Conservation (phyloP, 73 alveolate species). For the Tetrahymena elliotti region DNA sequence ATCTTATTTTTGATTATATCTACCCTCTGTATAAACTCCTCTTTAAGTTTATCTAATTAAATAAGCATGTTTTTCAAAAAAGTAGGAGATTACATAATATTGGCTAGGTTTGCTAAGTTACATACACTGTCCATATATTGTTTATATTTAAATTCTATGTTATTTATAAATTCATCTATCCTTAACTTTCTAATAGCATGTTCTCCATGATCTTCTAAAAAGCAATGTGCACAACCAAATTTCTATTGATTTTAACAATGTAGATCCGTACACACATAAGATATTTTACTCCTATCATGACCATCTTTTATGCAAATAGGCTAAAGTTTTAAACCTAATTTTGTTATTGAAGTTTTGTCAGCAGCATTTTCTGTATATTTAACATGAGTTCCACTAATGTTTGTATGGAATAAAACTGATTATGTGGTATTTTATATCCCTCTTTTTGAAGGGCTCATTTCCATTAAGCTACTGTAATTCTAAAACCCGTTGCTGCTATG, state of each 20-base stretch:
- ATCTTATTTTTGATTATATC: background rate
- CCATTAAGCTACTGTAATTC: background rate
- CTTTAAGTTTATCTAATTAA: background rate
- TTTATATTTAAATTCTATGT: background rate
- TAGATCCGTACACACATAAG: background rate
- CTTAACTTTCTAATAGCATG: background rate
- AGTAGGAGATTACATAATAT: background rate
- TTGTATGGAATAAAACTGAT: background rate
- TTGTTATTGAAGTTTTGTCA: background rate
- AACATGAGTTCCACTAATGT: background rate
- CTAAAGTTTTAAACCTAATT: background rate
- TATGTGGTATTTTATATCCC: background rate
- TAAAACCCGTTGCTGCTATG: background rate
- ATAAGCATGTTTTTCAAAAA: background rate
- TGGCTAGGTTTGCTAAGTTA: background rate
- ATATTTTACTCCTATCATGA: background rate
- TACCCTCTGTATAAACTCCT: background rate
- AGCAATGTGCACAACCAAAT: background rate
- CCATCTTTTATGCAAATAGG: background rate
- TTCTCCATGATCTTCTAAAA: background rate
- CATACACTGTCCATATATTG: background rate
- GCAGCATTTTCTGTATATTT: background rate
- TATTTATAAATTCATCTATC: background rate
- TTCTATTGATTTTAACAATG: background rate
- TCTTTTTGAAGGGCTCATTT: background rate